Evolutionary conservation across 1,284 basidiomycete species (phyloP).

Genomic region (Moesziomyces parantarcticus): DNA sequence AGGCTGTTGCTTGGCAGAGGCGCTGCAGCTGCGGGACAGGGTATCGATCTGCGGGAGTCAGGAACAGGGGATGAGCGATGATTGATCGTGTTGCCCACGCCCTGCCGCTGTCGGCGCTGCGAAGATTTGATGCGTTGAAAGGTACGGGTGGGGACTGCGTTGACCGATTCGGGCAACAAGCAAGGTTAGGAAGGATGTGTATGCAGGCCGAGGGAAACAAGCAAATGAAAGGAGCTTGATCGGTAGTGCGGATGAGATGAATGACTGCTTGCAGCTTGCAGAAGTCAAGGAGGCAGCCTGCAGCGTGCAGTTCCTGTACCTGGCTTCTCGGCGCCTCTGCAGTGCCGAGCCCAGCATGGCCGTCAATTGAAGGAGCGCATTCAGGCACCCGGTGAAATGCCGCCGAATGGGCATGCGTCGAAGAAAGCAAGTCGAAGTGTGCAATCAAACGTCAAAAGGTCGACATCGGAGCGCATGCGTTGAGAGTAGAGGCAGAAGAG

Average conservation of each 20-base stretch:
- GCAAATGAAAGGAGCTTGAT: conserved; percentile 21
- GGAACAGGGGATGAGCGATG: background rate
- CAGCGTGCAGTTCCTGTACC: no score
- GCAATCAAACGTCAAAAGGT: no score
- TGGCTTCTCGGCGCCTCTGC: no score
- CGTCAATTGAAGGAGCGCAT: no score
- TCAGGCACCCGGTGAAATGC: no score
- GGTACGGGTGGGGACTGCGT: conserved; percentile 23
- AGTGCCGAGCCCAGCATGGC: no score
- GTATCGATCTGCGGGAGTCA: conserved; percentile 28
- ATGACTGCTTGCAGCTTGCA: conserved; percentile 16
- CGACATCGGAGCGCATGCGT: no score
- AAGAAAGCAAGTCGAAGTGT: no score
- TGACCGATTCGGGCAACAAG: conserved; percentile 36
- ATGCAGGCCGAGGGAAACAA: conserved; percentile 29
- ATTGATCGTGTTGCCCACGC: conserved; percentile 5
- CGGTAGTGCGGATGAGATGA: conserved; percentile 18
- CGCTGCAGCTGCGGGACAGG: conserved; percentile 4
- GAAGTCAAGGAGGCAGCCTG: background rate
- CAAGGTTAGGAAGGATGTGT: conserved; percentile 42
- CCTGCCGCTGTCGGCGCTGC: conserved; percentile 30
- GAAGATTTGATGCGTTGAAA: conserved; percentile 15
- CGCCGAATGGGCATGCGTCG: no score
- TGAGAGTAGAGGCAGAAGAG: no score
- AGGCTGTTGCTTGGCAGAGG: conserved; percentile 1